Evolutionary conservation across 2,329 filamentous ascomycete species (phyloP).

Genomic region (Botrytis paeoniae): DNA sequence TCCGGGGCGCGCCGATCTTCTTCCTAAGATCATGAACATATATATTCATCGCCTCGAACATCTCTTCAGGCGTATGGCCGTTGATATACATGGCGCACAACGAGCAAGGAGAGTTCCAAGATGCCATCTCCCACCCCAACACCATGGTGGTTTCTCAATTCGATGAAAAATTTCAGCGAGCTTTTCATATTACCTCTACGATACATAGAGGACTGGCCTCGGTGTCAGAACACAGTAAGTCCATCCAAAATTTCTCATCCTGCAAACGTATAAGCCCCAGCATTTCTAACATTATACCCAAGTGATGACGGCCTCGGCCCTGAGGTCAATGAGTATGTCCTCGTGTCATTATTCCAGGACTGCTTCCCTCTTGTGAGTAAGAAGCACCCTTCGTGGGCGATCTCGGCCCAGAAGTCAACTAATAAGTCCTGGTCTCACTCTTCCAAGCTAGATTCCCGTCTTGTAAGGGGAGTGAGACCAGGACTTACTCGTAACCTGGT

Average conservation of each 20-base stretch:
- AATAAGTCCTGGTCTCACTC: conserved; percentile 92
- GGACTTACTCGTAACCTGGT: too few species aligned
- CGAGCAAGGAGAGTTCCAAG: background rate
- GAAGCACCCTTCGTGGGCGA: conserved; percentile 65
- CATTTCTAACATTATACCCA: background rate
- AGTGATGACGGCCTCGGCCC: background rate
- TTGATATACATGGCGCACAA: background rate
- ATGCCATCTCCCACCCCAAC: background rate
- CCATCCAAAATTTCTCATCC: background rate
- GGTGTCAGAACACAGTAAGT: background rate
- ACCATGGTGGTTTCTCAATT: background rate
- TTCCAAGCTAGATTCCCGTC: conserved; percentile 95
- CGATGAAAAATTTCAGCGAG: background rate
- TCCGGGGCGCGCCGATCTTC: background rate
- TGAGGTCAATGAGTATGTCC: background rate
- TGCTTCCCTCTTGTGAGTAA: background rate
- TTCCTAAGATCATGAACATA: conserved; percentile 33
- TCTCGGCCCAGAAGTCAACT: conserved; percentile 94
- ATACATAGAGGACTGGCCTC: background rate
- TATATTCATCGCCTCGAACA: conserved; percentile 47
- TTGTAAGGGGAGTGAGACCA: conserved; percentile 65
- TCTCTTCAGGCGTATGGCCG: conserved; percentile 39
- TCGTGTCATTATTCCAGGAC: background rate
- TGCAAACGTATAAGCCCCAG: background rate
- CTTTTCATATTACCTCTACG: background rate